Conservation (phyloP, 1,139 yeast genomes). For the Protomyces gravidus region DNA sequence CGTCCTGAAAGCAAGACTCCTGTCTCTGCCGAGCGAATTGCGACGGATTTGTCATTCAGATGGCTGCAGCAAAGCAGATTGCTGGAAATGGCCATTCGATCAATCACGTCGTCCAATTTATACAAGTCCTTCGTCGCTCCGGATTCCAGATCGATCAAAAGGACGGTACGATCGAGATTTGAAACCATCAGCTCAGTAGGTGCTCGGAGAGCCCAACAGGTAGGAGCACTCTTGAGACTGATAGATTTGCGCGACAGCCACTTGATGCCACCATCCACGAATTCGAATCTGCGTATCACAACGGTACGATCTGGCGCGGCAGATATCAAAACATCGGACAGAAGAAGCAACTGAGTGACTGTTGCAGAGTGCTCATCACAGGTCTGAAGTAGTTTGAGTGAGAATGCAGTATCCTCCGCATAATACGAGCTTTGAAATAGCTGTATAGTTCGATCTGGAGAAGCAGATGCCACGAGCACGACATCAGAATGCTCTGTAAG, state of each 20-base stretch:
- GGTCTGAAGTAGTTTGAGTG: conserved; percentile 3
- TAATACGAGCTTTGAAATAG: background rate
- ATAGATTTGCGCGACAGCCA: background rate
- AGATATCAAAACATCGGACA: background rate
- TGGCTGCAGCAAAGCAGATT: conserved; percentile 11
- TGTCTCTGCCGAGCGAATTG: conserved; percentile 8
- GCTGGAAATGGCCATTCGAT: background rate
- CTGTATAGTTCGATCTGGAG: conserved; percentile 16
- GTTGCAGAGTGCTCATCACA: conserved; percentile 18
- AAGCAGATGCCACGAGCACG: background rate
- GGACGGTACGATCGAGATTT: conserved; percentile 4
- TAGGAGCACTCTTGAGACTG: conserved; percentile 5
- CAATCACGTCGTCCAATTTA: conserved; percentile 8
- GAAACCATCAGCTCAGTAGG: conserved; percentile 6
- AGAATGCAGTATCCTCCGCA: background rate
- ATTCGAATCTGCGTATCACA: background rate
- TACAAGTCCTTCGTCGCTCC: conserved; percentile 8
- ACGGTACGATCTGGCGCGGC: conserved; percentile 10
- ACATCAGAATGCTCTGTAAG: background rate
- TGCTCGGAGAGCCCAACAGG: background rate
- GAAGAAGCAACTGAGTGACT: conserved; percentile 3
- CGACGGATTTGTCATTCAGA: conserved; percentile 1
- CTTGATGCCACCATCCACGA: background rate
- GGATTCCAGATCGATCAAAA: background rate
- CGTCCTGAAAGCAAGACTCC: conserved; percentile 3